Percentiles rank a stretch among this genome's conserved stretches.
phyloP scores from a whole-genome alignment of 306 rosid species.

The Geum urbanum region DNA sequence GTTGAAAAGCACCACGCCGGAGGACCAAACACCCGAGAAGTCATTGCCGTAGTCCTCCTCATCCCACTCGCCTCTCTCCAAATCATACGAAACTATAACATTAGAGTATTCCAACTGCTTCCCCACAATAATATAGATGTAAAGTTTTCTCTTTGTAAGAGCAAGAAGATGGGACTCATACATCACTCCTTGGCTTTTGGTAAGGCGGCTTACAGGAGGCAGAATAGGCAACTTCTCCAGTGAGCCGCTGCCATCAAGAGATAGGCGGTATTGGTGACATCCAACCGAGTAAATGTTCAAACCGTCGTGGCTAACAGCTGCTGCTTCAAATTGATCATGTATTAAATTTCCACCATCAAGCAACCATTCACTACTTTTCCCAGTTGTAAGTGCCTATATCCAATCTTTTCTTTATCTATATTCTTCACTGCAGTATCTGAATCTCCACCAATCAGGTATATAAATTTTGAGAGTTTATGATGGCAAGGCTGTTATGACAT shows the following conservation, averaged over 20 bases:
- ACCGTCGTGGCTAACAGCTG: not conserved
- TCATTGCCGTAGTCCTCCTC: not conserved
- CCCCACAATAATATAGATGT: not conserved
- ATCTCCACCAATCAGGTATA: no score
- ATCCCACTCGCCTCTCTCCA: not conserved
- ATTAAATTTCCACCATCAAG: not conserved
- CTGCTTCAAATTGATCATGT: not conserved
- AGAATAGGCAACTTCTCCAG: not conserved
- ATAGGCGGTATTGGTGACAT: not conserved
- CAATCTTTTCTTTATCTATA: no score
- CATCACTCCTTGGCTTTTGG: not conserved
- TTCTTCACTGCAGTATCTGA: no score
- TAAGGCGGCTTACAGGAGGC: not conserved
- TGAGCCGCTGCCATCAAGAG: not conserved
- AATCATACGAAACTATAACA: not conserved
- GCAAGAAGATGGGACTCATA: not conserved
- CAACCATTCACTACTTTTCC: not conserved
- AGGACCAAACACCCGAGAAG: not conserved
- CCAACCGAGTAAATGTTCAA: not conserved
- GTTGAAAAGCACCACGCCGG: not conserved
- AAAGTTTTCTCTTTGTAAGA: not conserved
- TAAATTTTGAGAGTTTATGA: no score
- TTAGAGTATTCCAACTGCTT: not conserved
- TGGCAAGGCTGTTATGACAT: no score
- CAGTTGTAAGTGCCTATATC: no score